These are phyloP conservation scores for Candida freyschussii DNA, from an alignment of 1,139 yeast species.

Conservation along the genomic window DNA sequence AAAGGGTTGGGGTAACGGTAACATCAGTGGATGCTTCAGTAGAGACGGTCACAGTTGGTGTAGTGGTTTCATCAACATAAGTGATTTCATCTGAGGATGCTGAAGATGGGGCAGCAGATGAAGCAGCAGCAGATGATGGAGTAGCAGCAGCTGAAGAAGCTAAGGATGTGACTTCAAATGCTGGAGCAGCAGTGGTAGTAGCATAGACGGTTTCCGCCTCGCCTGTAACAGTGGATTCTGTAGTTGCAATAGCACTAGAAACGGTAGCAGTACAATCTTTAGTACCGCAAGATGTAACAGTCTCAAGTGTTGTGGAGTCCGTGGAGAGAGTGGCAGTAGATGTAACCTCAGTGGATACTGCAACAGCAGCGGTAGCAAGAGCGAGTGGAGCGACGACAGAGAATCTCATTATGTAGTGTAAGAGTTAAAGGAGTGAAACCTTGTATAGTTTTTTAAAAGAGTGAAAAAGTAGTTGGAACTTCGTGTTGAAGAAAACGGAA, in stretches of 20 bases:
- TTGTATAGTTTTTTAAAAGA: slow-evolving; percentile 10
- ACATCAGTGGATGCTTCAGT: slow-evolving; percentile 29
- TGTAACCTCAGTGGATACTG: slow-evolving; percentile 27
- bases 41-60: slow-evolving; percentile 30
- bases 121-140: not conserved
- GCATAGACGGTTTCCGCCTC: slow-evolving; percentile 17
- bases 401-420: slow-evolving; percentile 20
- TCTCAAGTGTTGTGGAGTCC: slow-evolving; percentile 36
- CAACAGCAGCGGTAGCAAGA: slow-evolving; percentile 28
- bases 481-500: not conserved
- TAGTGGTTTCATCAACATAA: slow-evolving; percentile 30
- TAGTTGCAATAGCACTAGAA: slow-evolving; percentile 33
- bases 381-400: slow-evolving; percentile 19
- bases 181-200: slow-evolving; percentile 13
- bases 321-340: slow-evolving; percentile 33
- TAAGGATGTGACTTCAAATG: slow-evolving; percentile 5
- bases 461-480: slow-evolving; percentile 5
- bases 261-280: slow-evolving; percentile 31
- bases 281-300: slow-evolving; percentile 46
- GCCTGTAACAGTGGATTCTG: slow-evolving; percentile 25
- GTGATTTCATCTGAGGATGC: slow-evolving; percentile 26
- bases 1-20: slow-evolving; percentile 30
- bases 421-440: too few relatives aligned
- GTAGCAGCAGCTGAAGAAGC: not conserved
- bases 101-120: slow-evolving; percentile 10